Base-by-base conservation (phyloP, 1,284 basidiomycete genomes). In the Rhodofomes roseus region DNA sequence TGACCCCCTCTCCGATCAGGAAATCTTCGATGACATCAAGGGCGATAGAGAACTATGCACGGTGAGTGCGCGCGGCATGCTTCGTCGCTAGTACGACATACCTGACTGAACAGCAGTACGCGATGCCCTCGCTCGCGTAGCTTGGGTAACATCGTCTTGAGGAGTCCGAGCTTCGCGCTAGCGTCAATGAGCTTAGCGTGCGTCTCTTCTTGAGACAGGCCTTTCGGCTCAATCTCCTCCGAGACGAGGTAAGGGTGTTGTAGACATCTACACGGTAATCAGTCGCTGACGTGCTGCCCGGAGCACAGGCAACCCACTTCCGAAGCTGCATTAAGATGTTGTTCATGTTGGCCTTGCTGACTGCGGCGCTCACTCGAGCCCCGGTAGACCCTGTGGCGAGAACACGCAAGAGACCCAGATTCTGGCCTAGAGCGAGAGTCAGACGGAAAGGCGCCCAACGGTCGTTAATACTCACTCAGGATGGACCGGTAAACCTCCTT, bases 61-160 rank as follows among this genome's bases (percentile, higher is more conserved):
- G 48, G 25, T 39, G 18, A 54, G 25, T 62, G 25, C 54, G 34
- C 27, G 39, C 20, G 27, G 25, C 9, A 1, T 31, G 34, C 9
- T 50, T n/a, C n/a, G 22, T 25, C 31, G 25, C 23, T 20, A 53
- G 52, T 59, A 41, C 22, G 56, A 65, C 81, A 68, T 74, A 96
- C 97, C 80, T 99, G 97, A 74, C 95, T 97, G 77, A 99, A 99
- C 27, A 99, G 79, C 23, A 99, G 80, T n/a, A 98, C 88, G 27
- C 97, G 89, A 75, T 99, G 97, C 0, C 95, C 95, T 44, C 89
- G 86, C 55, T 86, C 85, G 70, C 93, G 94, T 57, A 99, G 82
- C 73, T 95, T 93, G 0, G 93, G 92, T 40, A 99, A 79, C 52
- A 98, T 76, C 53, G 79, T 74, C 73, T 90, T 93, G 46, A 99